Evolutionary conservation across 352 stramenopile species (phyloP).

Genomic region (Phytophthora nicotianae): DNA sequence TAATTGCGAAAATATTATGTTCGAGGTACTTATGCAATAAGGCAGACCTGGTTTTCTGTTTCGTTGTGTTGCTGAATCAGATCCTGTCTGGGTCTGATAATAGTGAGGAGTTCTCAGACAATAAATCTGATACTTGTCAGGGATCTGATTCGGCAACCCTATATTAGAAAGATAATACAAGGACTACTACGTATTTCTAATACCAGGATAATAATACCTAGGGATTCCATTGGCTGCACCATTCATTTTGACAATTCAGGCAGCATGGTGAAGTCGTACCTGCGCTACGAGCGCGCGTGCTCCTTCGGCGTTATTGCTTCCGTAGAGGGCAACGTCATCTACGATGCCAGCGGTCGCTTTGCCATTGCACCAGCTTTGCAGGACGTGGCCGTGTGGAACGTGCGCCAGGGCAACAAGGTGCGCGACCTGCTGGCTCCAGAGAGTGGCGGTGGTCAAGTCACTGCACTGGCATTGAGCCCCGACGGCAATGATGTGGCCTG

Average conservation of each 20-base stretch:
- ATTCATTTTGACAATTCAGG: not conserved
- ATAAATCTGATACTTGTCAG: too few relatives aligned
- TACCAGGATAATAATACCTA: too few relatives aligned
- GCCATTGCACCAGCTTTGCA: slow-evolving; percentile 90
- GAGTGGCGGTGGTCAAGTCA: slow-evolving; percentile 71
- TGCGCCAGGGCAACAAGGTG: slow-evolving; percentile 87
- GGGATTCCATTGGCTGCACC: too few relatives aligned
- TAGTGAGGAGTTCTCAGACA: too few relatives aligned
- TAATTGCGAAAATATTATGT: too few relatives aligned
- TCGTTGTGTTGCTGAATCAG: too few relatives aligned
- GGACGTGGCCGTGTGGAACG: slow-evolving; percentile 93
- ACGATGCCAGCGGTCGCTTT: slow-evolving; percentile 84
- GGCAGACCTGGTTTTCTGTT: too few relatives aligned
- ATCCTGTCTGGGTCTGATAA: too few relatives aligned
- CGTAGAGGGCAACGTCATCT: slow-evolving; percentile 89
- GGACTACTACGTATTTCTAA: too few relatives aligned
- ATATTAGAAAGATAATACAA: not conserved
- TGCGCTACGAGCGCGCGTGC: slow-evolving; percentile 90
- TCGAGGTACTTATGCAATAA: too few relatives aligned
- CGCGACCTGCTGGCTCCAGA: slow-evolving; percentile 57
- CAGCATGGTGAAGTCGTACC: slow-evolving; percentile 92
- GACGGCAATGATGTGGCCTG: slow-evolving; percentile 80
- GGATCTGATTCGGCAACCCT: too few relatives aligned
- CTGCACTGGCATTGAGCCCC: slow-evolving; percentile 74
- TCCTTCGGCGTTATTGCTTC: slow-evolving; percentile 92